Evolutionary conservation across 306 rosid species (phyloP).

Genomic region (Vigna angularis): DNA sequence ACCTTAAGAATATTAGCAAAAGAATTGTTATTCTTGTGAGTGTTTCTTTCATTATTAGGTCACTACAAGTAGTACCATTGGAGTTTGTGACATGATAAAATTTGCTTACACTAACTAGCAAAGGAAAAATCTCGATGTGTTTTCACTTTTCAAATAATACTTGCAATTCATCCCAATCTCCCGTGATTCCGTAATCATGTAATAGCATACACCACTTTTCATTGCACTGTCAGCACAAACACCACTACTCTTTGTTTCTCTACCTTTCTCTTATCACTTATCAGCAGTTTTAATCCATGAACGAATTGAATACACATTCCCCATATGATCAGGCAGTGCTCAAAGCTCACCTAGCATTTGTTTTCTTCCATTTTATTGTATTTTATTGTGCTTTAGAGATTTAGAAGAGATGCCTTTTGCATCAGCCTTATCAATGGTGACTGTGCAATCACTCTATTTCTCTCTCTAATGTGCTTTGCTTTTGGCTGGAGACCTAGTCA

Average conservation of each 20-base stretch:
- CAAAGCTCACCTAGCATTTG: neutral
- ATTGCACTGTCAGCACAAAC: neutral
- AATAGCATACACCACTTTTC: conserved; percentile 21
- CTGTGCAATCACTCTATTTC: conserved; percentile 43
- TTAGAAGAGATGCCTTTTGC: conserved; percentile 41
- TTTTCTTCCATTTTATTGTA: neutral
- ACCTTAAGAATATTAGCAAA: too few species aligned
- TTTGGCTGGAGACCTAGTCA: conserved; percentile 62
- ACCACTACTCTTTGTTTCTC: neutral
- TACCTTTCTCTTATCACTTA: neutral
- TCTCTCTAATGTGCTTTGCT: conserved; percentile 44
- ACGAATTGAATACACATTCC: neutral
- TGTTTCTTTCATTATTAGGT: neutral
- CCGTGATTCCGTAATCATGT: neutral
- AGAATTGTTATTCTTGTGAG: neutral
- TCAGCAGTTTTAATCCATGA: neutral
- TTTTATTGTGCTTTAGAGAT: conserved; percentile 30
- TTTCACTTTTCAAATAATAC: neutral
- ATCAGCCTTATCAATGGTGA: conserved; percentile 53
- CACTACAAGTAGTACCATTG: neutral
- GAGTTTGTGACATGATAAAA: neutral
- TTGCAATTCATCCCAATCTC: conserved; percentile 19
- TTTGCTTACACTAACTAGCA: too few species aligned
- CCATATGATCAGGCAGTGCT: neutral
- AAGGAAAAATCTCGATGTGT: conserved; percentile 22